phyloP scores from a whole-genome alignment of 257 asterid genomes.

The Pogostemon cablin region DNA sequence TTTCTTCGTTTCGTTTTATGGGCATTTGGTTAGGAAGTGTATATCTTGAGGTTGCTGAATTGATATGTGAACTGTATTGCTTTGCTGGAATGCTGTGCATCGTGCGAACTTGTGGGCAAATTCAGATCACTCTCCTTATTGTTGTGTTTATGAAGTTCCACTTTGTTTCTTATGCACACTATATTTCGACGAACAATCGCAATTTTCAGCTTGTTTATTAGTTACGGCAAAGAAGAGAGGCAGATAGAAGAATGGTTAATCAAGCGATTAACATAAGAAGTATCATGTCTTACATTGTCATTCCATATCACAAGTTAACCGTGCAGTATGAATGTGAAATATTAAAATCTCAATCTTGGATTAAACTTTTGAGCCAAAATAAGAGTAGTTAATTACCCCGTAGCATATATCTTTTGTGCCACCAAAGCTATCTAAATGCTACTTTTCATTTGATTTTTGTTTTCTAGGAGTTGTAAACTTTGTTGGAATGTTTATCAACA shows the following conservation, averaged over 20 bases:
- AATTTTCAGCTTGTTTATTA: not conserved
- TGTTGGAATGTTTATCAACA: no score
- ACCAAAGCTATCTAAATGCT: not conserved
- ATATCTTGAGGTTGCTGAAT: slow-evolving; percentile 6
- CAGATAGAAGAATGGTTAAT: not conserved
- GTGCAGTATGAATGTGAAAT: not conserved
- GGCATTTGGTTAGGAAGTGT: not conserved
- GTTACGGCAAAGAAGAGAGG: not conserved
- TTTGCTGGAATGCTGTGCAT: slow-evolving; percentile 9
- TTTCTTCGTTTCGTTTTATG: not conserved
- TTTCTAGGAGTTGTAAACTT: no score
- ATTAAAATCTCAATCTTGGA: not conserved
- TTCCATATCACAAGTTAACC: not conserved
- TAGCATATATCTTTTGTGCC: not conserved
- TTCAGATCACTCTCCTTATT: not conserved
- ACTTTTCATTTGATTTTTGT: no score
- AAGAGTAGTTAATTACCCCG: not conserved
- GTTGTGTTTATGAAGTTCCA: not conserved
- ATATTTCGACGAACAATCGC: not conserved
- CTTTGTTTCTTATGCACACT: not conserved
- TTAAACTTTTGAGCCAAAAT: not conserved
- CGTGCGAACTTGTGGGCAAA: not conserved
- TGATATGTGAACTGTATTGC: slow-evolving; percentile 10
- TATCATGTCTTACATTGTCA: not conserved
- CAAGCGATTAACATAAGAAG: not conserved